phyloP scores from a whole-genome alignment of 257 asterid genomes.

The Gardenia jasminoides region DNA sequence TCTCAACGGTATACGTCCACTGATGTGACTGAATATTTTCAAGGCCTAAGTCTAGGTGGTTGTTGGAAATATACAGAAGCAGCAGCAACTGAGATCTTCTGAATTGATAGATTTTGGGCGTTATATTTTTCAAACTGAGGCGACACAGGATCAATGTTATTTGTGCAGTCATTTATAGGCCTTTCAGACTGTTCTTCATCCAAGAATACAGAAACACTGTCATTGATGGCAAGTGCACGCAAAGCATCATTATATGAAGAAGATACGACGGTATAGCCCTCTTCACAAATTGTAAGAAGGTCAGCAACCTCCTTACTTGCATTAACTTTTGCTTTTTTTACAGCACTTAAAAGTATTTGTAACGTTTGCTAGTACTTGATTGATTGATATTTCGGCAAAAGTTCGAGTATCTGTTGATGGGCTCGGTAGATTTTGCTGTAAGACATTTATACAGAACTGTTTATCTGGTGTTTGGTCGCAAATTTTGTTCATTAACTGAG shows the following conservation, averaged over 20 bases:
- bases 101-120: neutral
- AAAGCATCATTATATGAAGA: neutral
- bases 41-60: too few species aligned
- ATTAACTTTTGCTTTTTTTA: neutral
- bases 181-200: neutral
- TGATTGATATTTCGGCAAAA: neutral
- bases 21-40: too few species aligned
- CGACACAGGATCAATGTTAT: neutral
- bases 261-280: neutral
- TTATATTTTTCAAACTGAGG: neutral
- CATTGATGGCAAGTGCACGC: neutral
- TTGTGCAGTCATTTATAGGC: neutral
- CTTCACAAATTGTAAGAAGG: constrained; percentile 6
- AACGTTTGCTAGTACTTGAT: neutral
- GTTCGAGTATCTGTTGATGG: neutral
- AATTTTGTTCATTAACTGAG: neutral
- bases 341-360: neutral
- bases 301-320: neutral
- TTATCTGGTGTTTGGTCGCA: neutral
- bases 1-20: too few species aligned
- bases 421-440: neutral
- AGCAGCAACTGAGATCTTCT: neutral
- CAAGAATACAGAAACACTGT: neutral
- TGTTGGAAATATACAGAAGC: neutral
- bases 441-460: neutral